Conservation (phyloP, 2,329 filamentous ascomycete genomes). For the Fusarium azukiicola region DNA sequence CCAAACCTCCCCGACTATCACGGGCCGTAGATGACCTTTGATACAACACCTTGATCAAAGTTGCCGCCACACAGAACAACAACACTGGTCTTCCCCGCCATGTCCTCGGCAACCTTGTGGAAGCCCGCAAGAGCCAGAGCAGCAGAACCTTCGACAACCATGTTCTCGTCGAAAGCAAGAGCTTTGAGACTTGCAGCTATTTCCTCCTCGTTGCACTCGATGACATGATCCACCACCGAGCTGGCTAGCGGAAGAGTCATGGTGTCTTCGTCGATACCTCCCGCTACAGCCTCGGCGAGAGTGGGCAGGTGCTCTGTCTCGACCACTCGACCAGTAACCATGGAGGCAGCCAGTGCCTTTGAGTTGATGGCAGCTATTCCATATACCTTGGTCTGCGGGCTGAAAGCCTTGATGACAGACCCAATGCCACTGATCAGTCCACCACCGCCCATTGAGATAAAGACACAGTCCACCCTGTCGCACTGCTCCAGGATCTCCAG, state of each 20-base stretch:
- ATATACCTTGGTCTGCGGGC: constrained; percentile 42
- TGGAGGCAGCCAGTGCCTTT: constrained; percentile 47
- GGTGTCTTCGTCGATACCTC: constrained; percentile 50
- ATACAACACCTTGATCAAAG: neutral
- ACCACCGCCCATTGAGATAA: constrained; percentile 52
- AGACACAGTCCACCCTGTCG: constrained; percentile 45
- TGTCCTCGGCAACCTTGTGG: constrained; percentile 35
- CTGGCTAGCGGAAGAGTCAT: constrained; percentile 47
- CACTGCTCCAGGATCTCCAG: constrained; percentile 49
- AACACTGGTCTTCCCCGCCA: neutral
- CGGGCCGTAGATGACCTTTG: neutral
- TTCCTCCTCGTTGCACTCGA: constrained; percentile 47
- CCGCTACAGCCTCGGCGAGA: constrained; percentile 50
- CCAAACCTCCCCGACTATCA: neutral
- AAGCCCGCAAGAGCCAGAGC: constrained; percentile 50
- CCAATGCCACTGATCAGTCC: constrained; percentile 52
- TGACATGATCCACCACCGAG: constrained; percentile 47
- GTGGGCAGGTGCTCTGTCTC: constrained; percentile 50
- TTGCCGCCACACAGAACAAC: constrained; percentile 2
- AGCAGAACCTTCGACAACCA: constrained; percentile 51
- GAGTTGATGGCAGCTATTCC: constrained; percentile 49
- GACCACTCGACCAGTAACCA: constrained; percentile 43
- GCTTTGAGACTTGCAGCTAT: constrained; percentile 39
- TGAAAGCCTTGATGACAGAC: constrained; percentile 51
- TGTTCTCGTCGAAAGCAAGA: constrained; percentile 49